These are phyloP conservation scores for Cladosporium phlei DNA, from an alignment of 2,329 filamentous ascomycete genomes.

Conservation along the genomic window DNA sequence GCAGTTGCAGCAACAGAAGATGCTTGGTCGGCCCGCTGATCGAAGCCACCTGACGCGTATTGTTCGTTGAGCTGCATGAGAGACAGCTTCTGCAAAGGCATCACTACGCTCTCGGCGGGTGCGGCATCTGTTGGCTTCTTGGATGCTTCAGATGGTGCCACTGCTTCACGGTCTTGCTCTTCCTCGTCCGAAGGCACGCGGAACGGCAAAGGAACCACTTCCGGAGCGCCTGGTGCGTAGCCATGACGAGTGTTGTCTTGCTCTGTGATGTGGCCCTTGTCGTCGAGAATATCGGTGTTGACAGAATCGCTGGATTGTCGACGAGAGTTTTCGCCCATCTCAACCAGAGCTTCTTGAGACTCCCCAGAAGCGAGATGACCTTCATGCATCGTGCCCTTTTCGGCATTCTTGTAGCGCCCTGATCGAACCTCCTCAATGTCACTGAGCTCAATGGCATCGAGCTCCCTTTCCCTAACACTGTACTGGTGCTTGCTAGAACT, in stretches of 20 bases:
- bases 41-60: conserved; percentile 23
- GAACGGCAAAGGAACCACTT: conserved; percentile 12
- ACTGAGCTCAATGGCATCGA: conserved; percentile 53
- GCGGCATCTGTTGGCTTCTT: conserved; percentile 11
- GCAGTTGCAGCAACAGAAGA: conserved; percentile 51
- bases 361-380: neutral
- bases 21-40: conserved; percentile 37
- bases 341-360: neutral
- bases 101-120: neutral
- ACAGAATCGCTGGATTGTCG: neutral
- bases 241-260: neutral
- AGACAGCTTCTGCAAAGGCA: conserved; percentile 9
- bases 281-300: neutral
- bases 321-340: neutral
- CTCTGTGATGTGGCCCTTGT: neutral
- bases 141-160: conserved; percentile 20
- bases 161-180: conserved; percentile 23
- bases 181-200: conserved; percentile 36
- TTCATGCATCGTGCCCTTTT: neutral
- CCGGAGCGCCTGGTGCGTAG: conserved; percentile 9
- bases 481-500: conserved; percentile 32
- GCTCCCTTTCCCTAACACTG: conserved; percentile 31
- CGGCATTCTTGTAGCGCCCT: neutral
- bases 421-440: conserved; percentile 40
- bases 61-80: conserved; percentile 15